Base-by-base conservation (phyloP, 192 early-diverging fungal species). In the Powellomyces hirtus region DNA sequence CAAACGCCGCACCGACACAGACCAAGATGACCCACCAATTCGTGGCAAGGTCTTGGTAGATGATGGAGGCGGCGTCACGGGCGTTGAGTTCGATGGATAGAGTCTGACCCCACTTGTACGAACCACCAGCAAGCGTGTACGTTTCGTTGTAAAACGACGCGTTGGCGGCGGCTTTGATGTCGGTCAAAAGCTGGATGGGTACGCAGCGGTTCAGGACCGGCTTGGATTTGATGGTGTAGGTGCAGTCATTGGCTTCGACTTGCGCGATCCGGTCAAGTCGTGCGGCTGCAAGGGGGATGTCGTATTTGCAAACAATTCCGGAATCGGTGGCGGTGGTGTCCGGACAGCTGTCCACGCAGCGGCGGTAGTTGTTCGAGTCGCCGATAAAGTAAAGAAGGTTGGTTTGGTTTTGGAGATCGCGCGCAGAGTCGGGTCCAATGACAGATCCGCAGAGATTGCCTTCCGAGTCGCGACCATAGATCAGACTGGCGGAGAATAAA, bases 371-470 rank as follows among this genome's bases (percentile, higher is more conserved):
- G 46, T 59, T 34, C 26, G 59, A 13, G 38, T 49, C 38, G 29
- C 11, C 20, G 10, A 70, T 27, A 38, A 76, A 73, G 40, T 61
- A 76, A 31, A 53, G 40, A 14, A 76, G 22, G 18, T 72, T 26
- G 10, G 70, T 33, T 36, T 44, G 29, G 13, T 14, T 35, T 26
- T 18, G 16, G 1, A 76, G 37, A 42, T 76, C 69, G 27, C 74
- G 62, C 4, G 71, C 37, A 5, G 70, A 73, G 33, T 76, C 70
- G 4, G 16, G 20, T 11, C 68, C 58, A 8, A 35, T 45, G 50
- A n/a, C 22, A 7, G 46, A 22, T n/a, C 74, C 74, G 61, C 74
- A 76, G 33, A 76, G 44, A 44, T 76, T 76, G 7, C 74, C 74
- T 35, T 71, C 74, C 4, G 74, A 70, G 49, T 76, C 74, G 30